phyloP scores from a whole-genome alignment of 2,329 filamentous ascomycete species.

The Achaetomium macrosporum region DNA sequence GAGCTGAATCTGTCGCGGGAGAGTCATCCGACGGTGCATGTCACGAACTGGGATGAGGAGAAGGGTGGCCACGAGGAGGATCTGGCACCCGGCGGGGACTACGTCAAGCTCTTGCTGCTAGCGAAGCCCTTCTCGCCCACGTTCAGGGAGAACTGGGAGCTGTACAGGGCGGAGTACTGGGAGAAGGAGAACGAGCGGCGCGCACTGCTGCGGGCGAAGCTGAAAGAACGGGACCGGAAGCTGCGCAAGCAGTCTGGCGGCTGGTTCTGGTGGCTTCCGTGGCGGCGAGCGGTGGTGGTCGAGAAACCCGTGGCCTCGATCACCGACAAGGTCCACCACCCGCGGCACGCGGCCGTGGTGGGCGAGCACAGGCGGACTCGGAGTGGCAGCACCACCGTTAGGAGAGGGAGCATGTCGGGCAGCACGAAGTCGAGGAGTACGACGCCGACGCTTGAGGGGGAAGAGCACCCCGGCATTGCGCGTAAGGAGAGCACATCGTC shows the following conservation, averaged over 20 bases:
- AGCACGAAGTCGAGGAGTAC: slow-evolving; percentile 43
- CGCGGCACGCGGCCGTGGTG: slow-evolving; percentile 38
- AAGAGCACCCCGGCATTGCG: slow-evolving; percentile 30
- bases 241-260: slow-evolving; percentile 62
- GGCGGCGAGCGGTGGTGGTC: slow-evolving; percentile 45
- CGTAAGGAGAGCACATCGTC: slow-evolving; percentile 46
- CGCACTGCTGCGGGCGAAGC: slow-evolving; percentile 61
- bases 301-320: slow-evolving; percentile 13
- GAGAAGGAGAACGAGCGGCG: slow-evolving; percentile 91
- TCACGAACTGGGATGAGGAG: slow-evolving; percentile 49
- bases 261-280: slow-evolving; percentile 84
- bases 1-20: slow-evolving; percentile 45
- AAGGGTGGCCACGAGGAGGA: slow-evolving; percentile 77
- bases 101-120: slow-evolving; percentile 81
- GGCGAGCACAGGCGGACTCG: slow-evolving; percentile 45
- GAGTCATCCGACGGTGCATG: slow-evolving; percentile 36
- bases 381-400: slow-evolving; percentile 42
- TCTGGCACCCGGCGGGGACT: slow-evolving; percentile 80
- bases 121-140: slow-evolving; percentile 93
- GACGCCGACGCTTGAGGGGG: slow-evolving; percentile 40
- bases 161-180: slow-evolving; percentile 93
- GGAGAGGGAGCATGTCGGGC: slow-evolving; percentile 43
- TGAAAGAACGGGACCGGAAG: slow-evolving; percentile 63
- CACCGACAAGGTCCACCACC: slow-evolving; percentile 30
- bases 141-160: slow-evolving; percentile 95